These are phyloP conservation scores for Lipomyces yarrowii DNA, from an alignment of 1,139 yeast genomes.

Conservation along the genomic window DNA sequence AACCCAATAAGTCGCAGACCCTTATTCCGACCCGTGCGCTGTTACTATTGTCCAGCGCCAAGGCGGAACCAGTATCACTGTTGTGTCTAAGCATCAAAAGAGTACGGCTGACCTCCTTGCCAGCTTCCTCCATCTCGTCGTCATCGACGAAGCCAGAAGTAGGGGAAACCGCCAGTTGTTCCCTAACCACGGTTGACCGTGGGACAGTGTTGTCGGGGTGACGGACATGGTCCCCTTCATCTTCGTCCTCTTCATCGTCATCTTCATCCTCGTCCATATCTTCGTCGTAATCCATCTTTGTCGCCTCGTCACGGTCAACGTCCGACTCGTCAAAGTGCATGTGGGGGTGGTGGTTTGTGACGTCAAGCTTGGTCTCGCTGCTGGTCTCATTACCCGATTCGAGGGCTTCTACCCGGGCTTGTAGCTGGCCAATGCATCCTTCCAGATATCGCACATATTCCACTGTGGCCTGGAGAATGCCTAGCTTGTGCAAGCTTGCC, in stretches of 20 bases:
- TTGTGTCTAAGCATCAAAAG: constrained; percentile 28
- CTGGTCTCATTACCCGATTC: constrained; percentile 11
- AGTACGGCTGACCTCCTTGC: constrained; percentile 28
- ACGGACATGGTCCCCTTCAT: constrained; percentile 14
- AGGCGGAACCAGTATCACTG: constrained; percentile 8
- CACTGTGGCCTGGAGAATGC: constrained; percentile 77
- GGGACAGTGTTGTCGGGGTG: neutral
- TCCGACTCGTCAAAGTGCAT: neutral
- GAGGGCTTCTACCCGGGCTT: constrained; percentile 14
- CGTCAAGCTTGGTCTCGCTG: neutral
- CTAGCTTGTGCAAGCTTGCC: constrained; percentile 78
- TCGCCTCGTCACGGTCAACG: constrained; percentile 6
- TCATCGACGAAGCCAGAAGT: constrained; percentile 9
- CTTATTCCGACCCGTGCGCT: constrained; percentile 20
- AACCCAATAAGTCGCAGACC: constrained; percentile 29
- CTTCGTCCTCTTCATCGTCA: constrained; percentile 19
- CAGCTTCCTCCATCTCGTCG: constrained; percentile 28
- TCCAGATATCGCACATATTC: constrained; percentile 76
- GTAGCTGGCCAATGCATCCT: constrained; percentile 30
- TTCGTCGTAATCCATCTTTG: neutral
- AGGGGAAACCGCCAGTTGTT: neutral
- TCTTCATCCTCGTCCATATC: constrained; percentile 14
- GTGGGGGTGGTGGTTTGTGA: neutral
- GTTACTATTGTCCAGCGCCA: neutral
- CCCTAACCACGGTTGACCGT: neutral